Conservation (phyloP, 2,329 filamentous ascomycete genomes). For the Neonectria faginata region DNA sequence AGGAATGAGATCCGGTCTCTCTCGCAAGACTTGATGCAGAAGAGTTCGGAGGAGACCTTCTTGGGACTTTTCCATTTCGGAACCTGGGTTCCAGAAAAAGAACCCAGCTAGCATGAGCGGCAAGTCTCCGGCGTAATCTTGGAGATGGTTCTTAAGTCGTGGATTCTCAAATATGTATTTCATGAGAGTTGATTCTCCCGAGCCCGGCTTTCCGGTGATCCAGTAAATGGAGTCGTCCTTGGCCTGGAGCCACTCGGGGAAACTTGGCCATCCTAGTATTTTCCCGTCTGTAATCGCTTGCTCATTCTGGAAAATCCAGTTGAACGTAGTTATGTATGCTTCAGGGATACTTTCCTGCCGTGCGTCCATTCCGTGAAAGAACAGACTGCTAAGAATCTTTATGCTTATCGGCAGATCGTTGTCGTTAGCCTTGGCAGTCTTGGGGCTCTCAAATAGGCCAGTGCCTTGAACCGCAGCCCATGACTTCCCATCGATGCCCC, state of each 20-base stretch:
- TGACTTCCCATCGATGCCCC: background rate
- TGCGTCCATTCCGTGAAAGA: background rate
- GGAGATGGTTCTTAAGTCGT: background rate
- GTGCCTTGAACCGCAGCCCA: background rate
- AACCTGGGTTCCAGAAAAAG: conserved; percentile 12
- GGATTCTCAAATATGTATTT: background rate
- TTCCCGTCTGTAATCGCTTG: background rate
- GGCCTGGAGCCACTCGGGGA: conserved; percentile 1
- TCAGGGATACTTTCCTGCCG: background rate
- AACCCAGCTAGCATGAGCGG: background rate
- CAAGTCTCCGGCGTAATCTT: background rate
- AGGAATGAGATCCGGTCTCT: background rate
- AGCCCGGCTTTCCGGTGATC: conserved; percentile 11
- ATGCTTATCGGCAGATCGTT: background rate
- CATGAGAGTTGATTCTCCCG: conserved; percentile 10
- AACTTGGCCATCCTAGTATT: background rate
- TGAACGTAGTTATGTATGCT: background rate
- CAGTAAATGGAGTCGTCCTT: conserved; percentile 1
- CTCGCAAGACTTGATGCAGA: background rate
- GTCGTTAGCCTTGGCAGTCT: background rate
- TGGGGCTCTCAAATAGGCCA: background rate
- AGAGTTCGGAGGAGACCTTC: conserved; percentile 1
- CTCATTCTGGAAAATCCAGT: background rate
- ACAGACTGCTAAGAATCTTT: conserved; percentile 1
- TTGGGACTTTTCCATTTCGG: background rate